Percentiles rank a stretch among this genome's conserved stretches.
Conservation (phyloP, 2,329 filamentous ascomycete genomes). For the Penicillium polonicum region DNA sequence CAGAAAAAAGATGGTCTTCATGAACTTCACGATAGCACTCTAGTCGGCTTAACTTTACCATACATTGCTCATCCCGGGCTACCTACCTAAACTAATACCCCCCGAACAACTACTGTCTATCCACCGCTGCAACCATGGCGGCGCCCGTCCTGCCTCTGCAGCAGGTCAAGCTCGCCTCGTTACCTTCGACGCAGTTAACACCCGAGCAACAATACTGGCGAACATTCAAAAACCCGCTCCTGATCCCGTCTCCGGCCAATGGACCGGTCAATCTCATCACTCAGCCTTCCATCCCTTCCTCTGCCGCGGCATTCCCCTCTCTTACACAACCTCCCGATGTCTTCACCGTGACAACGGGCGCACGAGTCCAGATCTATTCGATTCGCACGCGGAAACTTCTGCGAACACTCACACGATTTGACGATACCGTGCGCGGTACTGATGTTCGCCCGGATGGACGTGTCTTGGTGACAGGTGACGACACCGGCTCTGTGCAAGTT, state of each 20-base stretch:
- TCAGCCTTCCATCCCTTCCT: constrained; percentile 56
- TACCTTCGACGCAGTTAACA: constrained; percentile 72
- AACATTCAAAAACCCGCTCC: constrained; percentile 85
- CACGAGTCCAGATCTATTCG: constrained; percentile 90
- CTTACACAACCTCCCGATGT: constrained; percentile 52
- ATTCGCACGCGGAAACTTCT: constrained; percentile 85
- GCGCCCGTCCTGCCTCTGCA: constrained; percentile 78
- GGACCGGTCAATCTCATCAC: constrained; percentile 90
- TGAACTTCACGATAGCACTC: constrained; percentile 16
- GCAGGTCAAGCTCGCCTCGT: constrained; percentile 77
- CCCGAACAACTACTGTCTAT: not conserved
- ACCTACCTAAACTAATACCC: constrained; percentile 2
- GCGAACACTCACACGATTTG: constrained; percentile 92
- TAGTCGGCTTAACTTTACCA: constrained; percentile 1
- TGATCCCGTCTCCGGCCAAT: constrained; percentile 85
- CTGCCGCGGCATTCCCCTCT: constrained; percentile 42
- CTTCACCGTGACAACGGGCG: constrained; percentile 93
- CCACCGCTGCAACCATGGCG: constrained; percentile 61
- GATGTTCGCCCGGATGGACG: constrained; percentile 86
- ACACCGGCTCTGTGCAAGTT: constrained; percentile 87
- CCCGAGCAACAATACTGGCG: constrained; percentile 97
- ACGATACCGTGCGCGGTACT: constrained; percentile 84
- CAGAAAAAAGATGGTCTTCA: constrained; percentile 29
- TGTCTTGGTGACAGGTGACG: constrained; percentile 86
- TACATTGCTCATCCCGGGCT: not conserved